Base-by-base conservation (phyloP, 1,139 yeast genomes). In the Geotrichum australiense region DNA sequence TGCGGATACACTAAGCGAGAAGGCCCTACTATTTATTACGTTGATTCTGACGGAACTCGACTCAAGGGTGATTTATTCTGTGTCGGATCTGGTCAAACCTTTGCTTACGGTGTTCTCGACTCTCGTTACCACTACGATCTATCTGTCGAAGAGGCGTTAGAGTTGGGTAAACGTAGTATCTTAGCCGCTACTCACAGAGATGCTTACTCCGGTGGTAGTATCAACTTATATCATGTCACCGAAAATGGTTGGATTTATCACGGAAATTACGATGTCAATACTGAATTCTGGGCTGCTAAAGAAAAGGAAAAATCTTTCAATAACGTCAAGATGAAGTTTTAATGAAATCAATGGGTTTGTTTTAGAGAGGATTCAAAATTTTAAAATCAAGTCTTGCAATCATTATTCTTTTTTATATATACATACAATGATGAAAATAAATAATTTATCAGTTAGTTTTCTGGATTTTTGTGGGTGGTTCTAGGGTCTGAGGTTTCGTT, bases 71-170 rank as follows among this genome's bases (percentile, higher is more conserved):
- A 91, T 58, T 58, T 87, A 50, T 93, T 93, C 66, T 87, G 96
- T 71, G 99, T 91, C 26, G 99, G 99, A 37, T 89, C 97, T 1
- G 99, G 99, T 65, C 98, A 91, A 68, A 91, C 98, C 1, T 91
- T 91, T 66, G 99, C 99, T n/a, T 91, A 91, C 59, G 98, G 99
- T 72, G 98, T 91, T 20, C 72, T 91, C 52, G 99, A 91, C 63
- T 76, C 94, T 27, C 87, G 84, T 55, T 84, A 86, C 66, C 75
- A 73, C 55, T 86, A 95, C 94, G 96, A 89, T 57, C 66, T 89
- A 52, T 61, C 83, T 1, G 93, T 84, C 6, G 97, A 91, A 51
- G 97, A 91, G 49, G 98, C 98, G 3, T 73, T 93, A 52, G 84
- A 82, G 56, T 73, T 91, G 52, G 99, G 98, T 51, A 89, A 89